Percentiles rank a stretch among this genome's conserved stretches.
phyloP scores from a whole-genome alignment of 1,284 basidiomycete species.

The Tylopilus sp. region DNA sequence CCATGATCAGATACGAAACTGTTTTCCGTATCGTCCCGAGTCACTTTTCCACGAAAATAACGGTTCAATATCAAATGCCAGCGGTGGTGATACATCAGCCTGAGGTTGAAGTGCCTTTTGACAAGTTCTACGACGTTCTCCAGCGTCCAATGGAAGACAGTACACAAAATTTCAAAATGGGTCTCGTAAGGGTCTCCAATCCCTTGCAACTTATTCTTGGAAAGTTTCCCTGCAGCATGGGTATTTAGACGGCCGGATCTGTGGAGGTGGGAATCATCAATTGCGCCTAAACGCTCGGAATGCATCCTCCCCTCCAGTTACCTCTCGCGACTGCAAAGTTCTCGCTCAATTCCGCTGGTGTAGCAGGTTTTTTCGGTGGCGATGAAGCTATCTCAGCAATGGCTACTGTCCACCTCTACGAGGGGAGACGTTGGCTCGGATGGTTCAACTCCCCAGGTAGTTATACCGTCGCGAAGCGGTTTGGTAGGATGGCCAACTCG shows the following conservation, averaged over 20 bases:
- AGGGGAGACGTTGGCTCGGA: slow-evolving; percentile 40
- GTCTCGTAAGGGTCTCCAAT: not conserved
- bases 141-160: not conserved
- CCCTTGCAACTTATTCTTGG: not conserved
- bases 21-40: not conserved
- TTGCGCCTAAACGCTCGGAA: slow-evolving; percentile 3
- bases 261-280: not conserved
- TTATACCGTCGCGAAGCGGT: slow-evolving; percentile 40
- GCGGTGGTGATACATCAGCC: not conserved
- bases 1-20: not conserved
- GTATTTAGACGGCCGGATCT: not conserved
- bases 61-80: not conserved
- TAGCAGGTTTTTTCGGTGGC: slow-evolving; percentile 44
- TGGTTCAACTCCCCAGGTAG: slow-evolving; percentile 48
- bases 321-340: slow-evolving; percentile 26
- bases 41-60: not conserved
- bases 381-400: slow-evolving; percentile 45
- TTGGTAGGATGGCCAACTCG: slow-evolving; percentile 40
- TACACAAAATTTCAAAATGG: not conserved
- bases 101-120: not conserved
- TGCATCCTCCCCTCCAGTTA: slow-evolving; percentile 23
- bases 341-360: slow-evolving; percentile 35
- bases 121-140: not conserved
- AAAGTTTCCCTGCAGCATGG: not conserved
- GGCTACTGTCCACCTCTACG: slow-evolving; percentile 40